Evolutionary conservation across 2,329 filamentous ascomycete species (phyloP).

Genomic region (Pezizomycotina sp.): DNA sequence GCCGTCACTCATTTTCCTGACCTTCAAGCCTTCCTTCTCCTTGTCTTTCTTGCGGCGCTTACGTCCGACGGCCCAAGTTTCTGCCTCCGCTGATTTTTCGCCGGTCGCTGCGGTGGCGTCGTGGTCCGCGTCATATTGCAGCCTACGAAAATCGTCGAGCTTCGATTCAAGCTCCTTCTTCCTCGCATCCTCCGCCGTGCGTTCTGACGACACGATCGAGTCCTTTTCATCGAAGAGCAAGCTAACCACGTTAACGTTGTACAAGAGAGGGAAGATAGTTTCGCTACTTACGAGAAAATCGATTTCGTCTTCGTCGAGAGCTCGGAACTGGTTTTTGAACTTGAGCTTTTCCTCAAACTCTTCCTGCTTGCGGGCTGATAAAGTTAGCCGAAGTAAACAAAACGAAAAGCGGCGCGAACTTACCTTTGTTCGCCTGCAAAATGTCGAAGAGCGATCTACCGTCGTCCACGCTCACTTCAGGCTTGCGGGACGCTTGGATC

Average conservation of each 20-base stretch:
- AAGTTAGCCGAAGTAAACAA: constrained; percentile 5
- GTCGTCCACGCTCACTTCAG: constrained; percentile 36
- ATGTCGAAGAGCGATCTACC: constrained; percentile 56
- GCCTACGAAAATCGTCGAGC: constrained; percentile 39
- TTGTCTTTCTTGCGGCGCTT: constrained; percentile 19
- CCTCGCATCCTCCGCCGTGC: constrained; percentile 39
- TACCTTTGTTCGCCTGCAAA: constrained; percentile 67
- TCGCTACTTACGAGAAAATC: constrained; percentile 43
- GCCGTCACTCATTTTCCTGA: constrained; percentile 18
- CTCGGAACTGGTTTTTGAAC: constrained; percentile 59
- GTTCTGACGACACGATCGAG: constrained; percentile 36
- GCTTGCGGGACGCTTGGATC: constrained; percentile 42
- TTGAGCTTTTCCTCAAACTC: constrained; percentile 59
- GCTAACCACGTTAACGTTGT: constrained; percentile 26
- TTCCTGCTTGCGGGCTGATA: constrained; percentile 57
- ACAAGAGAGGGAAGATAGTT: constrained; percentile 25
- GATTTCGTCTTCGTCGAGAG: constrained; percentile 62
- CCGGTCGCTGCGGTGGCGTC: constrained; percentile 6
- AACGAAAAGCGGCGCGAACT: constrained; percentile 5
- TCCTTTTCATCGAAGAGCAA: constrained; percentile 29
- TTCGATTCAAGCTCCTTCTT: constrained; percentile 42
- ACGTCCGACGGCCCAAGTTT: constrained; percentile 16
- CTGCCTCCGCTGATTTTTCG: constrained; percentile 7
- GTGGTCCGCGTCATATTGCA: constrained; percentile 29
- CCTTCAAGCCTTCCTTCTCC: constrained; percentile 15